These are phyloP conservation scores for Pythium aristosporum DNA, from an alignment of 352 stramenopile species.

Conservation along the genomic window DNA sequence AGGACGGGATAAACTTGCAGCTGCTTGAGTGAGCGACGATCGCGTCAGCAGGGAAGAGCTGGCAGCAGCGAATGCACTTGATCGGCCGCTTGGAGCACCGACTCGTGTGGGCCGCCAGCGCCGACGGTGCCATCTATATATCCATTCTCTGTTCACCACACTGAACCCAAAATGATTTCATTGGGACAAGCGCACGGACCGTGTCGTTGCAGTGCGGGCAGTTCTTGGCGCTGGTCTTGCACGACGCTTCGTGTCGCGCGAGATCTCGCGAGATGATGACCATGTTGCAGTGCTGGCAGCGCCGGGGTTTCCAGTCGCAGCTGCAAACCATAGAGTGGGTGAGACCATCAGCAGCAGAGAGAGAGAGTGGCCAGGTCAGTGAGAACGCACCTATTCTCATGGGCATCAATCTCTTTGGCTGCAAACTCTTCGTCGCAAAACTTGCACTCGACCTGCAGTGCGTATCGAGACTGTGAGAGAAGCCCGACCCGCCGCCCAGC, in stretches of 20 bases:
- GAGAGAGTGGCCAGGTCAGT: not conserved
- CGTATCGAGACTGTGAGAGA: too few relatives aligned
- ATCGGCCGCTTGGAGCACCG: constrained; percentile 75
- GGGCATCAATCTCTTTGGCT: constrained; percentile 44
- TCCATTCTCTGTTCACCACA: too few relatives aligned
- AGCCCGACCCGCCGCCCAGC: not conserved
- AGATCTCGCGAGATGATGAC: constrained; percentile 74
- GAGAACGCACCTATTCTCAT: constrained; percentile 54
- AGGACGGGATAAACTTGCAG: constrained; percentile 55
- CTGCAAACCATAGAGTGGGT: constrained; percentile 24
- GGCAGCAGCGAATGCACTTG: constrained; percentile 81
- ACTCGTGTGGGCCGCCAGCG: constrained; percentile 44
- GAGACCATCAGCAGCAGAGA: not conserved
- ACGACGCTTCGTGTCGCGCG: constrained; percentile 58
- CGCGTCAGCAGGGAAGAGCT: constrained; percentile 69
- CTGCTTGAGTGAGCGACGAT: constrained; percentile 73
- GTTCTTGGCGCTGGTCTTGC: constrained; percentile 61
- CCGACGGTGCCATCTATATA: constrained; percentile 50
- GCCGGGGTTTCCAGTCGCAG: constrained; percentile 77
- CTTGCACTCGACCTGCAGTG: constrained; percentile 60
- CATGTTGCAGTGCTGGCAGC: constrained; percentile 83
- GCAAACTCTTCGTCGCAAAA: constrained; percentile 80
- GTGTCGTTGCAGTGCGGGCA: constrained; percentile 69
- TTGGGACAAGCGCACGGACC: constrained; percentile 25
- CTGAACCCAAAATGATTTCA: not conserved